These are phyloP conservation scores for Colletotrichum plurivorum DNA, from an alignment of 2,329 filamentous ascomycete species.

Conservation along the genomic window DNA sequence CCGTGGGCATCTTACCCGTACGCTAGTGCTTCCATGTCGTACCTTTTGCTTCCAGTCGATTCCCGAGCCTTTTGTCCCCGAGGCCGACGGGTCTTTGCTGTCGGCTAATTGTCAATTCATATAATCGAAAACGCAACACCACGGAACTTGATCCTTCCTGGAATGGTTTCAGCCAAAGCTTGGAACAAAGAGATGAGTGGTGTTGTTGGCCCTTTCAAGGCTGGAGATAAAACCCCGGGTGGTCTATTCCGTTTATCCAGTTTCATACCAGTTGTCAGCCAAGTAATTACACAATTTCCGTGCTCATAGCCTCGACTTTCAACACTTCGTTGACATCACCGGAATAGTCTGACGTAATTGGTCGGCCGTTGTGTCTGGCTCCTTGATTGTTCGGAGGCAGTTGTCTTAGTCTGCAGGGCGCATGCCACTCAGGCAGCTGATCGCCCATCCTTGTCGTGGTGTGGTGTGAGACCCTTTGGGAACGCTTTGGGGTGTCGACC, in stretches of 20 bases:
- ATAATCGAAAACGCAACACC: no score
- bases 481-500: not conserved
- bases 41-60: not conserved
- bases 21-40: not conserved
- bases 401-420: slow-evolving; percentile 29
- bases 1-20: not conserved
- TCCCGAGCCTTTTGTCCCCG: no score
- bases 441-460: slow-evolving; percentile 13
- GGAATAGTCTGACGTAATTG: slow-evolving; percentile 4
- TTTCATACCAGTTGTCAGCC: not conserved
- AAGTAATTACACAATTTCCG: not conserved
- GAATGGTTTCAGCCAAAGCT: no score
- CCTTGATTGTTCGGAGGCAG: not conserved
- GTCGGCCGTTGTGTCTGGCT: not conserved
- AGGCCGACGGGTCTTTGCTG: no score
- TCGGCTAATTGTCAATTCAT: no score
- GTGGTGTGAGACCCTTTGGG: slow-evolving; percentile 30
- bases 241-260: no score
- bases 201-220: no score
- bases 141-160: no score
- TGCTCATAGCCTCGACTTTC: not conserved
- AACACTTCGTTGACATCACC: slow-evolving; percentile 3
- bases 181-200: no score
- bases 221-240: no score
- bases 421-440: slow-evolving; percentile 22